Conservation (phyloP, 2,329 filamentous ascomycete species). For the Karstenula rhodostoma region DNA sequence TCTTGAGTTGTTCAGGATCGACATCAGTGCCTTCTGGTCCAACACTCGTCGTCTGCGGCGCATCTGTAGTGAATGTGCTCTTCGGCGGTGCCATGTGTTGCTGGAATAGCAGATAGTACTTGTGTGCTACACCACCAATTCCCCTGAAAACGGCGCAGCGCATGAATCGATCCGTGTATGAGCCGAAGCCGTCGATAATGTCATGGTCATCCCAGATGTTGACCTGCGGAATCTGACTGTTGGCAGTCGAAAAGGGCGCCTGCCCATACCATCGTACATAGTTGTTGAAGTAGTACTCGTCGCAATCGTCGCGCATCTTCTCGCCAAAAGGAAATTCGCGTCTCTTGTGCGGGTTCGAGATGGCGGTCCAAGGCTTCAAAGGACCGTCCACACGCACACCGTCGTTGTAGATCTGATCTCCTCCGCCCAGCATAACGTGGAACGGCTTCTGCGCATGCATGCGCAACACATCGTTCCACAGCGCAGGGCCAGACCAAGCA, state of each 20-base stretch:
- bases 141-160: conserved; percentile 70
- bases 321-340: conserved; percentile 71
- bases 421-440: conserved; percentile 82
- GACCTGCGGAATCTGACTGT: conserved; percentile 69
- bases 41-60: conserved; percentile 60
- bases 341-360: conserved; percentile 67
- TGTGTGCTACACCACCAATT: conserved; percentile 66
- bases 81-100: conserved; percentile 83
- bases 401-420: conserved; percentile 83
- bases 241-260: conserved; percentile 66
- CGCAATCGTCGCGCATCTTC: conserved; percentile 65
- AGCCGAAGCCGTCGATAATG: conserved; percentile 73
- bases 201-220: conserved; percentile 73
- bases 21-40: conserved; percentile 60
- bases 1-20: conserved; percentile 75
- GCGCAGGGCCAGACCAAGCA: conserved; percentile 66
- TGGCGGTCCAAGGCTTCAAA: conserved; percentile 70
- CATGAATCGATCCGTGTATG: conserved; percentile 74
- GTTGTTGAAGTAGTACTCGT: conserved; percentile 69
- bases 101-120: conserved; percentile 72
- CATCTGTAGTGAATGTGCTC: conserved; percentile 85
- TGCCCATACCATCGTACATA: conserved; percentile 74
- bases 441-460: conserved; percentile 67
- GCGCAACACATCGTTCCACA: conserved; percentile 72
- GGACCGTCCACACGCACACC: conserved; percentile 87